Conservation (phyloP, 495 filamentous ascomycete species). For the Penicillium simplicissimum region DNA sequence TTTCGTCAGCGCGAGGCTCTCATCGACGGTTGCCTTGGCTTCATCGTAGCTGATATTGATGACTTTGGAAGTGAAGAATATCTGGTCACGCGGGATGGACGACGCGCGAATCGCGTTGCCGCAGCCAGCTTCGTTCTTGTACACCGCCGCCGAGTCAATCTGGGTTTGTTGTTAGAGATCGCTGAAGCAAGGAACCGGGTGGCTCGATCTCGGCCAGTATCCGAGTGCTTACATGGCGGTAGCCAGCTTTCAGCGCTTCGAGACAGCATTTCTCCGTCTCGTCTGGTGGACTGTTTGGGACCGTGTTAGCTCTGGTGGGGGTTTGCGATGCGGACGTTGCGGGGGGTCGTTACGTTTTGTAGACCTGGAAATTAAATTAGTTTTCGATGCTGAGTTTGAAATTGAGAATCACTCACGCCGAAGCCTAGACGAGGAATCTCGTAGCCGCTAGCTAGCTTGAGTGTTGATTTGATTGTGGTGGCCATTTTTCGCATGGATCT, state of each 20-base stretch:
- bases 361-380: slow-evolving; percentile 55
- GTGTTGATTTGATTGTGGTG: slow-evolving; percentile 31
- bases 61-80: slow-evolving; percentile 71
- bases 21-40: slow-evolving; percentile 56
- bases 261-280: slow-evolving; percentile 20
- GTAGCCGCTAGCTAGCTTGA: slow-evolving; percentile 68
- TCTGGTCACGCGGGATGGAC: slow-evolving; percentile 54
- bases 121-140: slow-evolving; percentile 61
- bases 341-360: slow-evolving; percentile 56
- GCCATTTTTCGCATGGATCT: slow-evolving; percentile 19
- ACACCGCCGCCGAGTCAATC: slow-evolving; percentile 66
- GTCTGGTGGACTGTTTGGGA: slow-evolving; percentile 10
- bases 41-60: slow-evolving; percentile 56
- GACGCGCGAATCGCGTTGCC: slow-evolving; percentile 54
- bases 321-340: background rate
- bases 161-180: background rate
- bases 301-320: slow-evolving; percentile 1
- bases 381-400: background rate
- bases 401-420: slow-evolving; percentile 48
- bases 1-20: slow-evolving; percentile 53
- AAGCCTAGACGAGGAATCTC: slow-evolving; percentile 71
- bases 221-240: slow-evolving; percentile 56
- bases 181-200: background rate
- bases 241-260: slow-evolving; percentile 64
- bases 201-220: background rate